A percentile compares a stretch with the other conserved stretches of the same genome.
These are phyloP conservation scores for Herpetospermum pedunculosum DNA, from an alignment of 306 rosid species.

Conservation along the genomic window DNA sequence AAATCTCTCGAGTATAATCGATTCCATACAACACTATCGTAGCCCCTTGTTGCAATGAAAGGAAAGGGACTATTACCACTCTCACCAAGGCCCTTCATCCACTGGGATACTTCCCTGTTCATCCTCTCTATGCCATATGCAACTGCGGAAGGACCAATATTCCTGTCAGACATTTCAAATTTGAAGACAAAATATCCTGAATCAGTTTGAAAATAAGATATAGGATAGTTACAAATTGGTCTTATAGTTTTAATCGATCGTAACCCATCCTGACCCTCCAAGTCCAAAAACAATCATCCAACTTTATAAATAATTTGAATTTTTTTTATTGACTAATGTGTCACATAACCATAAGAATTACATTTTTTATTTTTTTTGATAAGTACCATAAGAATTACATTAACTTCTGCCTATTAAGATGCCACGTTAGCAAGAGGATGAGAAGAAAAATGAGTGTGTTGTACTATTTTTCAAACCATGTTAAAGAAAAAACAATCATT, in stretches of 20 bases:
- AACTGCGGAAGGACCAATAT: constrained; percentile 37
- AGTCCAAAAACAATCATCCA: neutral
- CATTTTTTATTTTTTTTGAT: no score
- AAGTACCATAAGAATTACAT: neutral
- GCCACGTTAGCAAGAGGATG: neutral
- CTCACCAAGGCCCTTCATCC: constrained; percentile 67
- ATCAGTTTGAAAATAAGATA: constrained; percentile 10
- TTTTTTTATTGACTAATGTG: neutral
- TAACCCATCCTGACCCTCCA: neutral
- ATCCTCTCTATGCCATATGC: constrained; percentile 75
- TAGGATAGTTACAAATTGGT: neutral
- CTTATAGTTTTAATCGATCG: neutral
- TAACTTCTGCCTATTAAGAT: neutral
- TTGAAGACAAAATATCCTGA: constrained; percentile 4
- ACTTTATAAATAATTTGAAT: neutral
- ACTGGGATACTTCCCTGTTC: constrained; percentile 74
- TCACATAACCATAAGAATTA: neutral
- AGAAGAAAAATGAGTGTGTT: neutral
- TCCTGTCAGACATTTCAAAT: constrained; percentile 23
- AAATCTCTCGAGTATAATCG: constrained; percentile 81
- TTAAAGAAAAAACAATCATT: neutral
- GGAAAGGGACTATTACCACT: constrained; percentile 33
- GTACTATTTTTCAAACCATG: neutral
- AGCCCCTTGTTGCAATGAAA: constrained; percentile 83
- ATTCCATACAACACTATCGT: constrained; percentile 93